Evolutionary conservation across 2,329 filamentous ascomycete genomes (phyloP), one percentile per base, ranked within the genome.

Genomic region (Blastomyces emzantsi): DNA sequence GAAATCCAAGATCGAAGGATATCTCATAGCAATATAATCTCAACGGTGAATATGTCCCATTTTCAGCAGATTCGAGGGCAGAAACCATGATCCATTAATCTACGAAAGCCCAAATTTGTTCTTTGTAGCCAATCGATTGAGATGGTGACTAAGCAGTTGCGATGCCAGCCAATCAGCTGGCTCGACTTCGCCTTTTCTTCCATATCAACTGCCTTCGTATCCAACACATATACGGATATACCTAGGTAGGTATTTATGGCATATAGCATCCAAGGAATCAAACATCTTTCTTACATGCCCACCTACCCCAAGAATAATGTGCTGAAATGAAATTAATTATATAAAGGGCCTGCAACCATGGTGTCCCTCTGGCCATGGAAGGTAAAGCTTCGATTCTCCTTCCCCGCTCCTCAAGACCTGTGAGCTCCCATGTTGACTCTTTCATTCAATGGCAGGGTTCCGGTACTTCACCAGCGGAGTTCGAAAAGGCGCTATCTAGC

Each of bases 361-460:
- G 88, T 92, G 71, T 90, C 87, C 62, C 83, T 94, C 69, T 94
- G 90, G 90, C 90, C 90, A 67, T 96, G 89, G 86, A 87, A 85
- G 81, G 89, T 91, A 77, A 71, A n/a, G 13, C 60, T 59, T 33
- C 19, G 17, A 59, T 22, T 51, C 33, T 19, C 49, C 52, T 43
- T 39, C 47, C 61, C 61, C 47, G 22, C 49, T 41, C 62, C 30
- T 55, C 43, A 6, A 19, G 9, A 7, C 7, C 7, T 47, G 39
- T 51, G 28, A 33, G 19, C 43, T 55, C 25, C 22, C 58, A 30
- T 54, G 52, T 60, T 57, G 43, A 63, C 49, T 51, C 7, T 57
- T 62, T 25, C 61, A 5, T 61, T 63, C 49, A 13, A 13, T 22
- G 22, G 49, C 49, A 51, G 49, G 49, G 49, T 28, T 51, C 49